phyloP scores from a whole-genome alignment of 768 basidiomycete genomes.

The Phlebiopsis gigantea region DNA sequence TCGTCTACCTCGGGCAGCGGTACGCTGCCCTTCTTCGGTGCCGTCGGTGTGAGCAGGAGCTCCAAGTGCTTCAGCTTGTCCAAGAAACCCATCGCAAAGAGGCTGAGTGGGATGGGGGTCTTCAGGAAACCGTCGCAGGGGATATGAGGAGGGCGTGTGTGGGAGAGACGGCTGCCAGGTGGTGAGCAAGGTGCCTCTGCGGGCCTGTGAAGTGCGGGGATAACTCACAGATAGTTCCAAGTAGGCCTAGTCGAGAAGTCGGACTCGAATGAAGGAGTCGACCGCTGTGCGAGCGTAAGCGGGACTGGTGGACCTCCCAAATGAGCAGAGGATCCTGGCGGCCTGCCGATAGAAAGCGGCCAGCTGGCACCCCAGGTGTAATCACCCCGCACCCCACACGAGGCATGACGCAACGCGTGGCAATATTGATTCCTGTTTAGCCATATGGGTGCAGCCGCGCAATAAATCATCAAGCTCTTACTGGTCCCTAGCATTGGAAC shows the following conservation, averaged over 20 bases:
- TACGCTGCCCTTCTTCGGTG: slow-evolving; percentile 13
- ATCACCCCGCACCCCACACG: background rate
- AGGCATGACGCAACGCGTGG: background rate
- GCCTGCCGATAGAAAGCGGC: background rate
- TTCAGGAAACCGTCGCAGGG: background rate
- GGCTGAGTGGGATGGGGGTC: background rate
- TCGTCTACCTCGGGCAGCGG: slow-evolving; percentile 13
- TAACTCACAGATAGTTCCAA: background rate
- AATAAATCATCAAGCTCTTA: background rate
- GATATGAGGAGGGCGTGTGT: background rate
- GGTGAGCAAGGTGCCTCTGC: background rate
- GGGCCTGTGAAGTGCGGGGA: background rate
- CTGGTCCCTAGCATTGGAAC: background rate
- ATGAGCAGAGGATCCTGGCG: background rate
- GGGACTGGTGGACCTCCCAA: background rate
- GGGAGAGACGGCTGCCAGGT: background rate
- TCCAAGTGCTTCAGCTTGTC: slow-evolving; percentile 9
- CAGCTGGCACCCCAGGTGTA: background rate
- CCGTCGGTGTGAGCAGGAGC: slow-evolving; percentile 10
- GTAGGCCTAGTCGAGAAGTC: background rate
- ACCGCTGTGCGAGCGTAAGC: background rate
- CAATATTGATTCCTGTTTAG: background rate
- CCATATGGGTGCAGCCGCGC: background rate
- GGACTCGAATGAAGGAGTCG: background rate
- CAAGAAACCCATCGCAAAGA: slow-evolving; percentile 3